phyloP scores from a whole-genome alignment of 108 stramenopile species.

The Seminavis robusta region DNA sequence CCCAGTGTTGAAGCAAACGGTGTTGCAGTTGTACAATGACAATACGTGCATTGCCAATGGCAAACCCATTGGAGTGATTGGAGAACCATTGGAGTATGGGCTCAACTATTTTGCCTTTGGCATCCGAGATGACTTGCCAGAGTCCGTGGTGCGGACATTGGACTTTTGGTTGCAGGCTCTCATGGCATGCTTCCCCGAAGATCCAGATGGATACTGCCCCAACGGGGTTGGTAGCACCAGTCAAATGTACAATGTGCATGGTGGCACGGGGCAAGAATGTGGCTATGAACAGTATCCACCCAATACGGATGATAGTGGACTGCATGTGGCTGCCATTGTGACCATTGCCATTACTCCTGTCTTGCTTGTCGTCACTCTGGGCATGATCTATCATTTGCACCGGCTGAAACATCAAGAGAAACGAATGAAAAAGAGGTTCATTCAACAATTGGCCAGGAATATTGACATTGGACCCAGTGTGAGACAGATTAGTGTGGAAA shows the following conservation, averaged over 20 bases:
- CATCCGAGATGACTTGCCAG: constrained; percentile 16
- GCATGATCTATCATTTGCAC: constrained; percentile 5
- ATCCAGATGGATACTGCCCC: constrained; percentile 3
- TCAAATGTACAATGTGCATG: constrained; percentile 11
- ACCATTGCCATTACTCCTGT: not conserved
- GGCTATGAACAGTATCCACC: constrained; percentile 24
- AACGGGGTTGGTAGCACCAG: not conserved
- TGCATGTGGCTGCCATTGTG: not conserved
- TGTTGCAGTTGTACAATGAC: constrained; percentile 2
- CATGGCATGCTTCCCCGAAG: constrained; percentile 21
- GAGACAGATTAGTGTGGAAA: constrained; percentile 4
- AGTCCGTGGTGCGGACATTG: constrained; percentile 9
- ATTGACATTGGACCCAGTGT: constrained; percentile 14
- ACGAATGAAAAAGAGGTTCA: constrained; percentile 20
- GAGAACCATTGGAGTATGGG: constrained; percentile 22
- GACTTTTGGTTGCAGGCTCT: constrained; percentile 24
- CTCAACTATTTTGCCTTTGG: constrained; percentile 29
- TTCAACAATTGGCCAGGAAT: constrained; percentile 28
- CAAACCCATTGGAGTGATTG: constrained; percentile 23
- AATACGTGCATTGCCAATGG: constrained; percentile 3
- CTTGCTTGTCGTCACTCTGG: not conserved
- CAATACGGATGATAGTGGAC: not conserved
- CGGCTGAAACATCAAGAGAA: constrained; percentile 8
- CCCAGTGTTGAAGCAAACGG: constrained; percentile 18
- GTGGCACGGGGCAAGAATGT: constrained; percentile 27